Conservation (phyloP, 129 eudicot genomes). For the Arctium minus region DNA sequence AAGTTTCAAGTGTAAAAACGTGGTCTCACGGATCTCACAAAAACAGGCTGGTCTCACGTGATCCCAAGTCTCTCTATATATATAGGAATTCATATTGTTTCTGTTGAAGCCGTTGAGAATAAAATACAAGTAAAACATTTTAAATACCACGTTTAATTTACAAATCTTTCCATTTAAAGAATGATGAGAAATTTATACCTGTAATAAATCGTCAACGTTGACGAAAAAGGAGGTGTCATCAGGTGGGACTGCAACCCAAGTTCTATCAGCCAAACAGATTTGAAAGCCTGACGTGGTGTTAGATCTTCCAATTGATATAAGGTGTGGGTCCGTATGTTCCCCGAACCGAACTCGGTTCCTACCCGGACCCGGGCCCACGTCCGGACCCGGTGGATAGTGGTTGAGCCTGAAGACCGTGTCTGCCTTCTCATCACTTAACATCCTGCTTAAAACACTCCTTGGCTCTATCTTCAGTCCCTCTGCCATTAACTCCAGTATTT, state of each 20-base stretch:
- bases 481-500: slow-evolving; percentile 60
- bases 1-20: too few relatives aligned
- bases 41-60: too few relatives aligned
- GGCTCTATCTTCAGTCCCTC: slow-evolving; percentile 44
- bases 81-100: background rate
- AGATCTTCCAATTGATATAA: slow-evolving; percentile 57
- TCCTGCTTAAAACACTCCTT: slow-evolving; percentile 42
- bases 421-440: slow-evolving; percentile 55
- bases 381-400: slow-evolving; percentile 54
- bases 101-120: background rate
- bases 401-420: slow-evolving; percentile 65
- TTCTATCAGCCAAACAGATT: slow-evolving; percentile 43
- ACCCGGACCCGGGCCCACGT: slow-evolving; percentile 7
- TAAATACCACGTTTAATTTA: too few relatives aligned
- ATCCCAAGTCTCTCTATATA: too few relatives aligned
- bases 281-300: slow-evolving; percentile 57
- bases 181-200: slow-evolving; percentile 22
- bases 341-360: slow-evolving; percentile 52
- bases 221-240: slow-evolving; percentile 52
- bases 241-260: slow-evolving; percentile 63
- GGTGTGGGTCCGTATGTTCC: slow-evolving; percentile 76
- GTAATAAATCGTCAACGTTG: slow-evolving; percentile 58
- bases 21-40: too few relatives aligned
- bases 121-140: too few relatives aligned
- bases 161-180: background rate